These are phyloP conservation scores for Eimeria necatrix DNA, from an alignment of 169 alveolate species.

Conservation along the genomic window DNA sequence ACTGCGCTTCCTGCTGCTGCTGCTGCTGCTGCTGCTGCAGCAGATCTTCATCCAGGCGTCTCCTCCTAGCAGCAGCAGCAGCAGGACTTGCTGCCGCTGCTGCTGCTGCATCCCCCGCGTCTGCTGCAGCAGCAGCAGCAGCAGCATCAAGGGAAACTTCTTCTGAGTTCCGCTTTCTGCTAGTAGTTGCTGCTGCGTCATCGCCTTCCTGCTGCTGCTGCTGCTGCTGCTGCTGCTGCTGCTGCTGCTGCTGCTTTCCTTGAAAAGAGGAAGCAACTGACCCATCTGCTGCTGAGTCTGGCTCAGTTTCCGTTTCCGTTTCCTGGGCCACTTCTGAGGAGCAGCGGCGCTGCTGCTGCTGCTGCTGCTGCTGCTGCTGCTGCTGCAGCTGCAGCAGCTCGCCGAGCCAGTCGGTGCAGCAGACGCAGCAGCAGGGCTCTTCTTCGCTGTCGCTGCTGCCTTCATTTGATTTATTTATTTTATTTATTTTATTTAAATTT, in stretches of 20 bases:
- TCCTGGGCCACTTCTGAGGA: not conserved
- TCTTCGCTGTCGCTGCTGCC: not conserved
- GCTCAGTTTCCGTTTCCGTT: not conserved
- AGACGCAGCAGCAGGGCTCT: constrained; percentile 11
- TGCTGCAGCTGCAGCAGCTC: constrained; percentile 39
- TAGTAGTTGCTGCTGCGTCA: not conserved
- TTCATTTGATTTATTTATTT: not conserved
- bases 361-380: constrained; percentile 50
- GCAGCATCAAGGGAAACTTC: not conserved
- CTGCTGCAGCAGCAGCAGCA: not conserved
- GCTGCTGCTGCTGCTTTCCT: too few relatives aligned
- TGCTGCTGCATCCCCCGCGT: not conserved
- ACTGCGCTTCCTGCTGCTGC: too few relatives aligned
- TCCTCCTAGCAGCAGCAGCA: not conserved
- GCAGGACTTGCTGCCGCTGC: not conserved
- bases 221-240: too few relatives aligned
- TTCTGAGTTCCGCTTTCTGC: not conserved
- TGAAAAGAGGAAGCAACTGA: not conserved
- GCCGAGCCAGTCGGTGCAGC: constrained; percentile 19
- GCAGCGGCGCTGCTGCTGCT: not conserved
- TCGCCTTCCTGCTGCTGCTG: not conserved
- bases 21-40: too few relatives aligned
- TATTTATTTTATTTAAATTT: too few relatives aligned
- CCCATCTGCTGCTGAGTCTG: not conserved
- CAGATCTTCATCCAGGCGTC: too few relatives aligned